Base-by-base conservation (phyloP, 148 eudicot species). In the Amaranthus cruentus region DNA sequence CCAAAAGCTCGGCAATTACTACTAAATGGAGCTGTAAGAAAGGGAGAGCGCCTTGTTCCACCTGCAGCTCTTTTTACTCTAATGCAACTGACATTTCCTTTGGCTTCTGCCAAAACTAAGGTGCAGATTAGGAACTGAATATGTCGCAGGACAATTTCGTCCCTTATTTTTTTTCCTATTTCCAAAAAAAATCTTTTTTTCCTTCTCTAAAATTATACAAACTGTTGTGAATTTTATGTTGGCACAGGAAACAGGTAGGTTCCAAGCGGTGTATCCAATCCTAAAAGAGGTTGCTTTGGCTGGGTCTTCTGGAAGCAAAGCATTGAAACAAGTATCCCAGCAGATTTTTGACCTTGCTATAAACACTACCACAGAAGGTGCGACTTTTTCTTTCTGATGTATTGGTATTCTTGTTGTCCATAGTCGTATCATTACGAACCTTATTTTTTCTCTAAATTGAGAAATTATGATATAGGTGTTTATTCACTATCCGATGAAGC, bases 11-110 rank as follows among this genome's bases (percentile, higher is more conserved):
- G 77, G 55, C 63, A 79, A 38, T 76, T 89, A 57, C 84, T 87
- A 28, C 73, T 84, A 57, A 89, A 78, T 75, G 85, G 82, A 55
- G 86, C 94, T 71, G 89, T 87, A 46, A 84, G 87, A 69, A 89
- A 84, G 75, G 91, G 89, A 8, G 89, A 85, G 83, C 88, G 91
- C 54, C 53, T 89, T 49, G 81, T 89, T 46, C 94, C 91, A 67
- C 91, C 94, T 47, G 76, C 83, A 51, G 83, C 89, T 66, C 86
- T 89, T 76, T 89, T 82, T 55, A 47, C 68, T 70, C 79, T 87
- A 52, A 79, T 89, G 83, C 83, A 76, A 83, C 75, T 82, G n/a
- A 81, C 94, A 9, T 87, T 84, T 72, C 89, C 94, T 71, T 76
- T 88, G 55, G 42, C 87, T 55, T 76, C 87, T 47, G 64, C 85